These are phyloP conservation scores for Nemania sp. DNA, from an alignment of 2,329 filamentous ascomycete species.

Conservation along the genomic window DNA sequence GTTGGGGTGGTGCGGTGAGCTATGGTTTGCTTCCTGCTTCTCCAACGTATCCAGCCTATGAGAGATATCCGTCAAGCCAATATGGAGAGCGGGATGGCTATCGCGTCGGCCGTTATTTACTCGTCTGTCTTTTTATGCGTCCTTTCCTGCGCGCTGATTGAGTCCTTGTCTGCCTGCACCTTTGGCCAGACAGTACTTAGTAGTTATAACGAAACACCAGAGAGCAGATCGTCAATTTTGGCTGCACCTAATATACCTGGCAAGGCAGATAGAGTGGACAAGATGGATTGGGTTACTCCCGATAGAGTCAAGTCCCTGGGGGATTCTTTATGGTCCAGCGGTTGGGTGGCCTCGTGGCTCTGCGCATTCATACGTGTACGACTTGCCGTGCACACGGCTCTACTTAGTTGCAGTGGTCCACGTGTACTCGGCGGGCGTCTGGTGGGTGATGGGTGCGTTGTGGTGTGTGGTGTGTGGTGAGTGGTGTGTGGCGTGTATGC, in stretches of 20 bases:
- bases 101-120: conserved; percentile 19
- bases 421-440: conserved; percentile 33
- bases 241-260: conserved; percentile 34
- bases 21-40: conserved; percentile 22
- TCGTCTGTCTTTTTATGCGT: conserved; percentile 10
- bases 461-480: conserved; percentile 13
- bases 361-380: conserved; percentile 40
- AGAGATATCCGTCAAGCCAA: conserved; percentile 19
- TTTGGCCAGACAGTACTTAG: conserved; percentile 7
- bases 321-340: conserved; percentile 16
- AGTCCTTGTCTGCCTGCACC: conserved; percentile 8
- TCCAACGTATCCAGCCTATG: conserved; percentile 23
- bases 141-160: conserved; percentile 6
- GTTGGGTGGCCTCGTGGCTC: conserved; percentile 23
- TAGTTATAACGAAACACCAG: conserved; percentile 12
- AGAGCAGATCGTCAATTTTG: conserved; percentile 24
- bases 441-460: conserved; percentile 1
- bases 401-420: conserved; percentile 38
- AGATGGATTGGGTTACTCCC: conserved; percentile 29
- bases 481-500: conserved; percentile 27
- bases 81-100: conserved; percentile 10
- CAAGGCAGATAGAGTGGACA: conserved; percentile 22
- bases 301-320: conserved; percentile 30
- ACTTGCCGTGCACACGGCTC: conserved; percentile 33
- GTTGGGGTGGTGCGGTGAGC: neutral